Conservation (phyloP, 768 basidiomycete genomes). For the Termitomyces heimii region DNA sequence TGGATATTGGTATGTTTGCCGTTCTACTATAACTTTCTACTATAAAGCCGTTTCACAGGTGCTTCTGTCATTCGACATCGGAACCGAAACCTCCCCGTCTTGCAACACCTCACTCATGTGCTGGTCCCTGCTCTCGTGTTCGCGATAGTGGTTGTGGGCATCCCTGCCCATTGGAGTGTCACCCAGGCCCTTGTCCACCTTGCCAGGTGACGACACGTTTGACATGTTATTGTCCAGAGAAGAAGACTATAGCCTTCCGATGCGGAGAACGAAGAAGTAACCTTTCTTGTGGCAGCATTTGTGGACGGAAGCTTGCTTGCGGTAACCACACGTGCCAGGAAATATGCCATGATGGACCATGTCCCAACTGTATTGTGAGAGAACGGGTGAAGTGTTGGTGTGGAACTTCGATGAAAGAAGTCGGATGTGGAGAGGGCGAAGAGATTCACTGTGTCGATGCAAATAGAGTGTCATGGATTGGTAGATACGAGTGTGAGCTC, state of each 20-base stretch:
- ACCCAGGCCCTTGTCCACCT: slow-evolving; percentile 95
- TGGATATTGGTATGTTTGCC: slow-evolving; percentile 52
- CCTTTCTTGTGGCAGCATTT: slow-evolving; percentile 39
- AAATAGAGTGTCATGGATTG: slow-evolving; percentile 53
- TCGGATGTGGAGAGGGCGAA: slow-evolving; percentile 64
- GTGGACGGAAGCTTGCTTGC: slow-evolving; percentile 50
- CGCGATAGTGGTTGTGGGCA: slow-evolving; percentile 65
- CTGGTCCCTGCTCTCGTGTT: slow-evolving; percentile 55
- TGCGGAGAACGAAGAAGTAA: slow-evolving; percentile 37
- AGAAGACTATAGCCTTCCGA: slow-evolving; percentile 49
- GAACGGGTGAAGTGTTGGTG: slow-evolving; percentile 74
- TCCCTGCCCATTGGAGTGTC: slow-evolving; percentile 79
- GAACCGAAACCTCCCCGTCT: slow-evolving; percentile 68
- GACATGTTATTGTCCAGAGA: slow-evolving; percentile 75
- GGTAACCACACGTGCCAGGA: slow-evolving; percentile 65
- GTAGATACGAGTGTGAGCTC: slow-evolving; percentile 51
- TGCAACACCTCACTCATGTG: slow-evolving; percentile 75
- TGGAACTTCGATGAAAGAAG: slow-evolving; percentile 53
- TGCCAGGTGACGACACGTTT: slow-evolving; percentile 75
- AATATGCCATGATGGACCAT: slow-evolving; percentile 74
- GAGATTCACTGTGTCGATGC: slow-evolving; percentile 33
- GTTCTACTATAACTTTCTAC: background rate
- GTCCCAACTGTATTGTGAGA: slow-evolving; percentile 53
- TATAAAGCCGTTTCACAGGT: slow-evolving; percentile 39
- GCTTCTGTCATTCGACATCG: slow-evolving; percentile 75